Conservation (phyloP, 345 rosid genomes). For the Boechera stricta region DNA sequence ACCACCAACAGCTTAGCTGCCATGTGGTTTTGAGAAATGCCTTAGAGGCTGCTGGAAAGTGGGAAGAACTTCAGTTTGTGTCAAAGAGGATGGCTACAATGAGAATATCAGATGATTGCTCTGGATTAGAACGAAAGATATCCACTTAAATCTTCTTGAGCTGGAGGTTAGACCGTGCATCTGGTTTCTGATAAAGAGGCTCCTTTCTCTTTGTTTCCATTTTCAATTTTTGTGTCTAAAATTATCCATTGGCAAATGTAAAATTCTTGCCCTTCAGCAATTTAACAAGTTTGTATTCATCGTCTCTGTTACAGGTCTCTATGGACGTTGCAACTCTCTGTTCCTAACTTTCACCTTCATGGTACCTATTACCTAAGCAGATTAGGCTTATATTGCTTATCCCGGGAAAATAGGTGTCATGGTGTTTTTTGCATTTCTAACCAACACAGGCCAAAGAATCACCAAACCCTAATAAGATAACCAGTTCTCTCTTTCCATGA, state of each 20-base stretch:
- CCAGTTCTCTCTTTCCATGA: constrained; percentile 52
- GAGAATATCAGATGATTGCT: constrained; percentile 30
- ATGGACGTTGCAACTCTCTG: constrained; percentile 16
- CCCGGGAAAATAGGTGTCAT: constrained; percentile 31
- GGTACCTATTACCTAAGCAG: constrained; percentile 19
- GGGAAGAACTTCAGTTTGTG: constrained; percentile 65
- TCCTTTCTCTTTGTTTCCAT: constrained; percentile 2
- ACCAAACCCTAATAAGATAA: constrained; percentile 51
- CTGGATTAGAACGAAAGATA: constrained; percentile 9
- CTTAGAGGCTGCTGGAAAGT: constrained; percentile 58
- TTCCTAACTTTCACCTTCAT: constrained; percentile 45
- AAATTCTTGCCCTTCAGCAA: constrained; percentile 12
- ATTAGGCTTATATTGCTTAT: constrained; percentile 7
- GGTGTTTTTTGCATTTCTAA: constrained; percentile 46
- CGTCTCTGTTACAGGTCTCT: constrained; percentile 31
- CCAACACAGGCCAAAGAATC: constrained; percentile 48
- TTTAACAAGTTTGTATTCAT: constrained; percentile 14
- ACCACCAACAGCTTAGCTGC: constrained; percentile 58
- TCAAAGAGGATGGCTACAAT: constrained; percentile 58
- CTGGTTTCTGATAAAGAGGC: constrained; percentile 19
- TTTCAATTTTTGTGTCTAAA: not conserved
- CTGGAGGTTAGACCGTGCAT: constrained; percentile 3
- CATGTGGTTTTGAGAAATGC: constrained; percentile 56
- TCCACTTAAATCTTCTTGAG: constrained; percentile 15
- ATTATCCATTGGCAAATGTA: not conserved